Percentiles rank a stretch among this genome's conserved stretches.
These are phyloP conservation scores for Spongospora subterranea DNA, from an alignment of 208 protist genomes.

Conservation along the genomic window DNA sequence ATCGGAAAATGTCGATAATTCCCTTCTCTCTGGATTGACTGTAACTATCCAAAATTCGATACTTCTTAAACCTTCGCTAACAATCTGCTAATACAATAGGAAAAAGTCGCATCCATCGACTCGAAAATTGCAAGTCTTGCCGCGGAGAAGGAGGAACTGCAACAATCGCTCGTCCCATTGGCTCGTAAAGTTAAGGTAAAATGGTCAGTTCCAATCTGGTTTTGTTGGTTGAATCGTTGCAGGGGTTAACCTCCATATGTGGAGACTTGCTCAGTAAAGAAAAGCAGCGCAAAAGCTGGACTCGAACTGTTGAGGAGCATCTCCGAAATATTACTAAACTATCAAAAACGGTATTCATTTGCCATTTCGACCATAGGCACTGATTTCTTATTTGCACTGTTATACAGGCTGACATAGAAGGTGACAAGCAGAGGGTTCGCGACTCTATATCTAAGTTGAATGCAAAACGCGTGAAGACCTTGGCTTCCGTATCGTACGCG, in stretches of 20 bases:
- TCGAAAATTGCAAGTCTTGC: neutral
- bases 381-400: no score
- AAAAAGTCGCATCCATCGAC: neutral
- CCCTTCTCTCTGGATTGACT: neutral
- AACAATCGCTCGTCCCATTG: neutral
- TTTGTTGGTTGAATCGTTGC: neutral
- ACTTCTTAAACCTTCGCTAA: no score
- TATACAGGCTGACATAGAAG: neutral
- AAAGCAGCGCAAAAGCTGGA: slow-evolving; percentile 33
- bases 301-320: neutral
- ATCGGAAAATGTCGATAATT: neutral
- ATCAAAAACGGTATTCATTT: no score
- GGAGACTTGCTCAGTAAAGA: neutral
- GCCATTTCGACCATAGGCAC: no score
- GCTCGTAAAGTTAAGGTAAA: neutral
- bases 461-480: slow-evolving; percentile 2
- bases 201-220: neutral
- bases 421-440: neutral
- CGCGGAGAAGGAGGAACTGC: neutral
- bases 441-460: neutral
- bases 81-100: neutral
- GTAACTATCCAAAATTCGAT: no score
- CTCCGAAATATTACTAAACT: no score
- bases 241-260: neutral
- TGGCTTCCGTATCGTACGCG: neutral